Evolutionary conservation across 257 asterid species (phyloP), one percentile per base, ranked within the genome.

Genomic region (Eustoma russellianum): DNA sequence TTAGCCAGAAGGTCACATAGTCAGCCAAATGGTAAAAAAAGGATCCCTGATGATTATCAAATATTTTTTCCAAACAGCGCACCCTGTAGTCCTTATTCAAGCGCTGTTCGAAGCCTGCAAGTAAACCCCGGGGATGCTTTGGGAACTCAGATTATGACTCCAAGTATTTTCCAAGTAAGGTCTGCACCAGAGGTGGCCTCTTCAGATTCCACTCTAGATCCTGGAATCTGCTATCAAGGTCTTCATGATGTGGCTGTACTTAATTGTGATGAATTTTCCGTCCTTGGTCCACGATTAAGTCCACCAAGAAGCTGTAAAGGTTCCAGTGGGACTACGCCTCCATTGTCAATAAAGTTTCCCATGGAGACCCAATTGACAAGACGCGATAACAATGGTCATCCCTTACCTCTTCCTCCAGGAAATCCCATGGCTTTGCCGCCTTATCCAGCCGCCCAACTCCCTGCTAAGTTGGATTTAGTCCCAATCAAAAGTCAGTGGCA

Each of bases 391-490:
- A 70, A 66, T 55, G 66, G 57, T 59, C 43, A 88, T 57, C 92
- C 89, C 0, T 56, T 88, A 56, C 97, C 97, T 13, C 97, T 75
- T 45, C 97, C 95, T 19, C 95, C 97, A 8, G 66, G 71, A 38
- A 63, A 53, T 64, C 63, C 74, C 50, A 72, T 86, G 65, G 70
- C 72, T 10, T 62, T 66, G n/a, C 86, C 45, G 19, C 19, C 66
- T n/a, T 15, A 76, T 66, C 35, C 66, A 55, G 33, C 50, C 14
- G 48, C 66, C 45, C 79, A 70, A 47, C 71, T 57, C 69, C 16
- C 55, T 57, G 91, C 78, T 17, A 88, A 58, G 60, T 28, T 67
- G 5, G 80, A 74, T 24, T 14, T 45, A 57, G 60, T 75, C 13
- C 72, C 71, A n/a, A 59, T 67, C 28, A 82, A 74, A 68, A 83